Evolutionary conservation across 257 asterid genomes (phyloP), one percentile per base, ranked within the genome.

Genomic region (Scutellaria baicalensis): DNA sequence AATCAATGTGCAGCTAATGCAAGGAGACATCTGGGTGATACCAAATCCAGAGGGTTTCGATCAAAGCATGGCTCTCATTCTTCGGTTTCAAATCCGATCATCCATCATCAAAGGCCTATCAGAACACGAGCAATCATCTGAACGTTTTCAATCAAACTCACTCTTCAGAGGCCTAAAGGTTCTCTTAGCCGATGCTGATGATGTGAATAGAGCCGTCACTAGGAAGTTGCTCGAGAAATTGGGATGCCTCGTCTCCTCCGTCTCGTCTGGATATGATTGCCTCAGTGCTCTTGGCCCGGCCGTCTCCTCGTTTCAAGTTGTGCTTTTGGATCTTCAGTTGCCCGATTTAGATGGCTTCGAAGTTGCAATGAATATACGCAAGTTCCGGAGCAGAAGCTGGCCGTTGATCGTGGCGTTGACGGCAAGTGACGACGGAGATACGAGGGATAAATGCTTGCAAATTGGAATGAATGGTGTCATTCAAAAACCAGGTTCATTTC

Each of bases 261-360:
- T 89, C 40, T 80, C 96, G 4, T 82, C 98, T 4, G 99, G 97
- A 50, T 86, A 78, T 18, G 95, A 88, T 33, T 94, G 97, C 81
- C 84, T 94, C 1, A 62, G 78, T 13, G 78, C 85, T 47, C 70
- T 94, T 0, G 87, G 88, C 16, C 85, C 90, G 0, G 56, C 78
- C 6, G 59, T 27, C 1, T 83, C 97, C 20, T 71, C 79, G 0
- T 82, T 59, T 31, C 87, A 83, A 69, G 23, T 94, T 51, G 82
- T 94, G 60, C 83, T 94, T 43, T 72, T 94, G 73, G 98, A 94
- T 83, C 92, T 91, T 39, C 92, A 94, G 60, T 75, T 91, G 76
- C 86, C 90, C 2, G 97, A 86, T 72, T 48, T 94, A 68, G 97
- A 94, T 60, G 97, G 96, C 45, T 91, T 77, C 39, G 99, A 94